Evolutionary conservation across 2,329 filamentous ascomycete genomes (phyloP), one percentile per base, ranked within the genome.

Genomic region (Arthrobotrys megalospora): DNA sequence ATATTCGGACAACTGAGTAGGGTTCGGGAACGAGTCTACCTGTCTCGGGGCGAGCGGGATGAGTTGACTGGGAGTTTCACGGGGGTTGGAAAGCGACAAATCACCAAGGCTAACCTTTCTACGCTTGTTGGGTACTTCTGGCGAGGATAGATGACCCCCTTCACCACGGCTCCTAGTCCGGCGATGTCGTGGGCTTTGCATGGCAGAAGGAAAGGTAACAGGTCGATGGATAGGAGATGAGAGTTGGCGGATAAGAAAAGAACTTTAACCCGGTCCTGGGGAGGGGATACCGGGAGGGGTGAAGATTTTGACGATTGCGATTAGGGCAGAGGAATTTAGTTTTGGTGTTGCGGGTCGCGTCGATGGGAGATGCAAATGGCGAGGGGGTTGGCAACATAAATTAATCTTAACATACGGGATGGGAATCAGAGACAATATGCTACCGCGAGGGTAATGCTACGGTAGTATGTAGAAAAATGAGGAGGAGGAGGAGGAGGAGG

Each of bases 111-210:
- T 21, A 36, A 78, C 75, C 62, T 78, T 78, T 67, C 75, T 78
- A 32, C 75, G 75, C 64, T 78, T 78, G 62, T 78, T 72, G 12
- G 75, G 75, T 16, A 71, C 48, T 32, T 78, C 75, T 2, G 75
- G 75, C 3, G 75, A 78, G 19, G 75, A 71, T 3, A 64, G 38
- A 19, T 68, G 62, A 0, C 55, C 55, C 19, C 67, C 75, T 16
- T 78, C 75, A 16, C 75, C 75, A 64, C 67, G 75, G 43, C 75
- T 78, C 28, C 75, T 62, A 14, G 75, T 78, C 43, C 75, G 75
- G 34, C 75, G 75, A 55, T 78, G 75, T 14, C 67, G 60, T 32
- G 75, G 67, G 36, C 67, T 78, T 12, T 71, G 52, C 75, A 78
- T 78, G 14, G 21, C 24, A 34, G 36, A 38, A 28, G 24, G 2